These are phyloP conservation scores for Malassezia japonica DNA, from an alignment of 1,284 basidiomycete genomes.

Conservation along the genomic window DNA sequence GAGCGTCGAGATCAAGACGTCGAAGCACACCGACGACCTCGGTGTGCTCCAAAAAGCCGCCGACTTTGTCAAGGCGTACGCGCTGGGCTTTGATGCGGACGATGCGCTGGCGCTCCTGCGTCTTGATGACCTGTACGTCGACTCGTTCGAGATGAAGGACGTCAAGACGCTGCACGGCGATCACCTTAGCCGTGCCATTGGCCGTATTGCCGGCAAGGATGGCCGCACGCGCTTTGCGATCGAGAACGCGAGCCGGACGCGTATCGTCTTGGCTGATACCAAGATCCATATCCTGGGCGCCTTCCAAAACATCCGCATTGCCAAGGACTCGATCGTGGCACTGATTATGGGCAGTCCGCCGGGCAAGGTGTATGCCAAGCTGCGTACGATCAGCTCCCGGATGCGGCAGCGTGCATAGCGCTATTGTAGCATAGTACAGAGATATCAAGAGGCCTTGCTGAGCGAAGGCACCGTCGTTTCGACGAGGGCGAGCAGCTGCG, in stretches of 20 bases:
- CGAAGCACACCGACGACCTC: constrained; percentile 63
- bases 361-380: constrained; percentile 74
- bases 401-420: constrained; percentile 73
- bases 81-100: constrained; percentile 74
- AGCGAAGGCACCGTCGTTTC: constrained; percentile 14
- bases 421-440: constrained; percentile 7
- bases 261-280: constrained; percentile 94
- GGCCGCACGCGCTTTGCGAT: constrained; percentile 98
- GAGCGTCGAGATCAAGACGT: constrained; percentile 89
- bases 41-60: constrained; percentile 79
- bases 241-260: constrained; percentile 88
- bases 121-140: constrained; percentile 91
- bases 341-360: constrained; percentile 90
- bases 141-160: constrained; percentile 95
- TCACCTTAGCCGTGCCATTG: constrained; percentile 88
- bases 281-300: constrained; percentile 91
- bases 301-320: constrained; percentile 94
- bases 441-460: neutral
- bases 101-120: constrained; percentile 89
- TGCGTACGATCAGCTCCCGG: constrained; percentile 69
- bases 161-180: constrained; percentile 96
- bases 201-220: constrained; percentile 93
- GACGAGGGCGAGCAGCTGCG: constrained; percentile 2
- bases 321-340: constrained; percentile 86
- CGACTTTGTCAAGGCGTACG: constrained; percentile 91